Evolutionary conservation across 2,329 filamentous ascomycete species (phyloP), one percentile per base, ranked within the genome.

Genomic region (Neofusicoccum sp.): DNA sequence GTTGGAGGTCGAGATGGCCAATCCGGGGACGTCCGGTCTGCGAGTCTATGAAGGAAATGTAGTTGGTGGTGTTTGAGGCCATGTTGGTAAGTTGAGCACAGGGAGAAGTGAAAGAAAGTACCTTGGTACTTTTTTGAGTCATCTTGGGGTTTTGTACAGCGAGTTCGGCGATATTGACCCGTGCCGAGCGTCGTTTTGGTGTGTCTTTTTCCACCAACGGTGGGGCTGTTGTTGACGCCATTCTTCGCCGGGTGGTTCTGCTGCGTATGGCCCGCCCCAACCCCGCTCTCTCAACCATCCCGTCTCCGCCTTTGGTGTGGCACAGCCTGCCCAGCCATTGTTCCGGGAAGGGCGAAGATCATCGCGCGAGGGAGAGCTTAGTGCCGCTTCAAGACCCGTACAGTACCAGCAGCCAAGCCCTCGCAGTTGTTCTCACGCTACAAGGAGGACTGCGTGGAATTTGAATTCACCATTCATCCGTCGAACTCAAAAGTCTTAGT

Each of bases 1-100:
- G 68, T 2, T 70, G 65, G 2, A 75, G 63, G 62, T 80, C 71
- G 8, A 77, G 70, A 66, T 79, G 76, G 8, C 80, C 79, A 45
- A 82, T 73, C 7, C 75, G 71, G 11, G 69, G 44, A 20, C 20
- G 20, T 20, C 20, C 20, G 20, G 20, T 20, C 20, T 20, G 20
- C 20, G 49, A 24, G 20, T 53, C 49, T 7, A 40, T 2, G 20
- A 40, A 53, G 49, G 49, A 53, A 6, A 53, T 14, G 24, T 53
- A 53, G 34, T 53, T 53, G 7, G 34, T 53, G 34, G 12, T 7
- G 20, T 30, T 6, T n/a, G 34, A 11, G 6, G 49, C 34, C 49
- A 53, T 16, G 49, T 16, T 16, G 6, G 6, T 12, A 34, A 24
- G 14, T 7, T 7, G 3, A 3, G 26, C 2, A 14, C 43, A 7